These are phyloP conservation scores for Cardiosporidium cionae DNA, from an alignment of 169 alveolate genomes.

Conservation along the genomic window DNA sequence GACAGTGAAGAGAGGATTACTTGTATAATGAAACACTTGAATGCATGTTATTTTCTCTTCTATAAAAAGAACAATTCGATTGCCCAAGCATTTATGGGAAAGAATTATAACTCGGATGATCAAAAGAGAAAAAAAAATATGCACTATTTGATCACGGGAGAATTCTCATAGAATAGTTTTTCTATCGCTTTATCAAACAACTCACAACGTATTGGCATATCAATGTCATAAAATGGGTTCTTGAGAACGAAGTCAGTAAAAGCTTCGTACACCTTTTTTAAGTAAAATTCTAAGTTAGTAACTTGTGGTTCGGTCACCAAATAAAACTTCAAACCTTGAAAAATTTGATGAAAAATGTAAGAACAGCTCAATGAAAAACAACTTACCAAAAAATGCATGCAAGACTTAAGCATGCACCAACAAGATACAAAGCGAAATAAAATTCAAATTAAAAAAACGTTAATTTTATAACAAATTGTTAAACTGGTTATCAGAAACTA, in stretches of 20 bases:
- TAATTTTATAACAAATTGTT: too few relatives aligned
- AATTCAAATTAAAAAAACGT: too few relatives aligned
- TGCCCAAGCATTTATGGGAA: too few relatives aligned
- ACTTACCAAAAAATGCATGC: neutral
- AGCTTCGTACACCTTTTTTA: conserved; percentile 71
- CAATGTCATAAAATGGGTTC: conserved; percentile 79
- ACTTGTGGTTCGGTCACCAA: conserved; percentile 39
- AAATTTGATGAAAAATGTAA: conserved; percentile 23
- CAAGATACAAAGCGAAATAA: too few relatives aligned
- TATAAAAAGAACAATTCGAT: too few relatives aligned
- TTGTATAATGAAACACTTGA: too few relatives aligned
- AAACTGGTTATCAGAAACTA: too few relatives aligned
- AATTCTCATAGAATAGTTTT: conserved; percentile 43
- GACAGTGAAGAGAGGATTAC: too few relatives aligned
- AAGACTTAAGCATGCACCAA: conserved; percentile 44
- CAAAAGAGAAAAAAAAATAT: too few relatives aligned
- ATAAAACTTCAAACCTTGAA: conserved; percentile 47
- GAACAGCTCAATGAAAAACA: neutral
- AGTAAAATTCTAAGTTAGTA: conserved; percentile 35
- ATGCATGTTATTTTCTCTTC: too few relatives aligned
- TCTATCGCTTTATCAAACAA: conserved; percentile 50
- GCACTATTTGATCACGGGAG: too few relatives aligned
- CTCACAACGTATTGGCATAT: conserved; percentile 65
- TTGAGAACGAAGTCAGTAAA: conserved; percentile 83
- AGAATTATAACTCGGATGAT: too few relatives aligned